phyloP scores from a whole-genome alignment of 768 basidiomycete genomes.

The Porpolomopsis calyptriformis region DNA sequence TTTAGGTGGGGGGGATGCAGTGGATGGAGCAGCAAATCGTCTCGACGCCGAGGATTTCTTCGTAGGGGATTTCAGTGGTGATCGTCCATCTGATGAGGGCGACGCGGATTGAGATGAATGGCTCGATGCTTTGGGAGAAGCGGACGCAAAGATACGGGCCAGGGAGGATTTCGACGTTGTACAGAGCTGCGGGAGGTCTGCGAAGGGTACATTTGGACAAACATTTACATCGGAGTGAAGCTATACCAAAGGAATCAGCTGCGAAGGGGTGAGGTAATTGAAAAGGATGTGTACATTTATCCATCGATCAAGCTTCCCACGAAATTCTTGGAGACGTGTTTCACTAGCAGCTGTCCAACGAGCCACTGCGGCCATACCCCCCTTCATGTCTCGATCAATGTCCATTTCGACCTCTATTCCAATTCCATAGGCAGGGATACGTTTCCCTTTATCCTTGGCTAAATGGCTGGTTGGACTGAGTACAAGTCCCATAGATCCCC shows the following conservation, averaged over 20 bases:
- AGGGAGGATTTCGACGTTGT: slow-evolving; percentile 56
- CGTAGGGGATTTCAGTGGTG: slow-evolving; percentile 28
- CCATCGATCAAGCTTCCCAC: slow-evolving; percentile 56
- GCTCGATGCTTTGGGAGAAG: slow-evolving; percentile 55
- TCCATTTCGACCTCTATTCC: slow-evolving; percentile 84
- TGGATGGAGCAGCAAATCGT: slow-evolving; percentile 42
- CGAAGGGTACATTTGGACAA: slow-evolving; percentile 53
- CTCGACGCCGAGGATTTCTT: slow-evolving; percentile 22
- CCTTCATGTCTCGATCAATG: slow-evolving; percentile 67
- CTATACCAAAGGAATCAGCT: slow-evolving; percentile 23
- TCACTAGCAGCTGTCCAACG: slow-evolving; percentile 73
- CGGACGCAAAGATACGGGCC: slow-evolving; percentile 60
- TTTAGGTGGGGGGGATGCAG: slow-evolving; percentile 22
- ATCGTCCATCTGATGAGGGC: slow-evolving; percentile 30
- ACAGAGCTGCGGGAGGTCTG: slow-evolving; percentile 54
- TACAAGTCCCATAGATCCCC: slow-evolving; percentile 72
- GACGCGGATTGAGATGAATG: slow-evolving; percentile 32
- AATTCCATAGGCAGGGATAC: slow-evolving; percentile 72
- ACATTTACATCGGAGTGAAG: slow-evolving; percentile 33
- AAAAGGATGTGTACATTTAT: slow-evolving; percentile 31
- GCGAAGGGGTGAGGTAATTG: neutral
- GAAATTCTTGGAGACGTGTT: slow-evolving; percentile 46
- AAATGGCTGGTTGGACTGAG: slow-evolving; percentile 64
- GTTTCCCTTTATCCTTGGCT: slow-evolving; percentile 51
- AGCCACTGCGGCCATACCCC: slow-evolving; percentile 83